Base-by-base conservation (phyloP, 305 asterid species). In the Fraxinus sp. region DNA sequence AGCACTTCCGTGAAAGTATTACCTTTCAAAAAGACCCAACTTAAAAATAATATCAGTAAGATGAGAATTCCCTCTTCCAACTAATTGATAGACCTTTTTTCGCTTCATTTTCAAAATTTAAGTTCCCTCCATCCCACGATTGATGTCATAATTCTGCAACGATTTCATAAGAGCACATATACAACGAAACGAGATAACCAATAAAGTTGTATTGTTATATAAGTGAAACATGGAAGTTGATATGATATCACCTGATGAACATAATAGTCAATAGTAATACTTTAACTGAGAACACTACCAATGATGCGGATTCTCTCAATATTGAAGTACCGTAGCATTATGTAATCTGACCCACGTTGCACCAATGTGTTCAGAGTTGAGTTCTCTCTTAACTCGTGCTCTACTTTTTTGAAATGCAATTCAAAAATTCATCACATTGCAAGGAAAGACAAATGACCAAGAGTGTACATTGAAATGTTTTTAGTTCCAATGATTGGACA, bases 231-330 rank as follows among this genome's bases (percentile, higher is more conserved):
- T 46, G 22, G 7, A 73, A 83, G 11, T 81, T 57, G 73, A 62
- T 20, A 36, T 41, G 71, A 80, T 43, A 85, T 89, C 81, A 95
- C 98, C 93, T 95, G 98, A 84, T 95, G 96, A 77, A 95, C 97
- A 87, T 95, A 95, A 84, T 93, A 93, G 84, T 95, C 98, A 83
- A 95, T 97, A 85, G 97, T 97, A 87, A 93, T 93, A 89, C 96
- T 93, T 85, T 95, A 97, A 81, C 97, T 97, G 82, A 95, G 97
- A 89, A 95, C 98, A 87, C 97, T 92, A 80, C 96, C 97, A 82
- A 95, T 92, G 78, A 92, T 92, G 26, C 98, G 97, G 87, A 95
- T 95, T 32, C 95, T 97, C 84, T 94, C 97, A 72, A 82, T 91
- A 81, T 89, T 88, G 83, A 93, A 82, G 85, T 92, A 89, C 86